Evolutionary conservation across 2,329 filamentous ascomycete genomes (phyloP).

Genomic region (Biscogniauxia sp.): DNA sequence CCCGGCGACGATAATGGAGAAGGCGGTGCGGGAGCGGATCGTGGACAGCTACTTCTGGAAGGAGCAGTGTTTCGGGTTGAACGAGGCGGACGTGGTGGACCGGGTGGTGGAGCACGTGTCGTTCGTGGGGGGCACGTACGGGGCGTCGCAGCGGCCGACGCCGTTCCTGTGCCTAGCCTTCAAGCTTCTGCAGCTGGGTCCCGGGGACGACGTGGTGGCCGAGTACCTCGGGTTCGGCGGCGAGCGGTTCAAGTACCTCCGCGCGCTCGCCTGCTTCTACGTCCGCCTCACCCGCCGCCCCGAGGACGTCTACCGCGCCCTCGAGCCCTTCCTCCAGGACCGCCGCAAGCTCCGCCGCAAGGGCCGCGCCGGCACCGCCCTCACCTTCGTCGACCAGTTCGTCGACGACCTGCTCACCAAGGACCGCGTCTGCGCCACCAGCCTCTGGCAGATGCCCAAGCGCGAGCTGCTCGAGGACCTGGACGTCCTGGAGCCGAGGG

Average conservation of each 20-base stretch:
- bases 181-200: slow-evolving; percentile 87
- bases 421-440: slow-evolving; percentile 87
- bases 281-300: slow-evolving; percentile 82
- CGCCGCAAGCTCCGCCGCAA: slow-evolving; percentile 77
- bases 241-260: slow-evolving; percentile 79
- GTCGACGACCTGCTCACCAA: slow-evolving; percentile 88
- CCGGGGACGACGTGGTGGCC: slow-evolving; percentile 71
- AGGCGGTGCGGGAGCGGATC: slow-evolving; percentile 92
- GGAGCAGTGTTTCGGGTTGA: slow-evolving; percentile 96
- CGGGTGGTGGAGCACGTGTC: slow-evolving; percentile 79
- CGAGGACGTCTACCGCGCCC: slow-evolving; percentile 72
- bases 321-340: slow-evolving; percentile 84
- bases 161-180: slow-evolving; percentile 93
- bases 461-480: slow-evolving; percentile 83
- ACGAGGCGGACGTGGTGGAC: slow-evolving; percentile 79
- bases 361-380: slow-evolving; percentile 67
- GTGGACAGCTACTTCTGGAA: slow-evolving; percentile 97
- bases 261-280: slow-evolving; percentile 89
- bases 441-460: slow-evolving; percentile 85
- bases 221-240: slow-evolving; percentile 79
- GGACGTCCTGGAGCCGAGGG: slow-evolving; percentile 79
- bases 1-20: slow-evolving; percentile 93
- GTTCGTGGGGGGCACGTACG: slow-evolving; percentile 86
- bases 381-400: slow-evolving; percentile 89
- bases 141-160: slow-evolving; percentile 78